Percentiles rank a stretch among this genome's conserved stretches.
Evolutionary conservation across 2,329 filamentous ascomycete species (phyloP).

Genomic region (Dactylellina leptospora): DNA sequence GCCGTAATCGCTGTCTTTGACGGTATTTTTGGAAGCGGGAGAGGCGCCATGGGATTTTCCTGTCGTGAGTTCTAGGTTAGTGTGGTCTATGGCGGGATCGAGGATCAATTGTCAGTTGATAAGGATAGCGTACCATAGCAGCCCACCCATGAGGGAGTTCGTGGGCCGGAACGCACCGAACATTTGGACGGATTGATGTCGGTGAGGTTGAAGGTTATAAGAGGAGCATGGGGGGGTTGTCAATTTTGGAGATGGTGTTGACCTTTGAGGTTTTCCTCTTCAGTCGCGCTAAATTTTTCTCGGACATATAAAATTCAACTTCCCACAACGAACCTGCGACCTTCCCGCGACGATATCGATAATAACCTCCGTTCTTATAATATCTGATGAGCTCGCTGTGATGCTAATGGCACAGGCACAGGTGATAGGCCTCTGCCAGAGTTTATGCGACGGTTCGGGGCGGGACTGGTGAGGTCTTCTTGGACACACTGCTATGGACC

Average conservation of each 20-base stretch:
- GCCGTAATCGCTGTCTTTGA: constrained; percentile 81
- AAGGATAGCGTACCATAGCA: constrained; percentile 73
- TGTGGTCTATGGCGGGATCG: constrained; percentile 7
- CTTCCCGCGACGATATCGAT: neutral
- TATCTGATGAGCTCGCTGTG: constrained; percentile 32
- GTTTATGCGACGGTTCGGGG: constrained; percentile 50
- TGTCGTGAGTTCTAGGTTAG: constrained; percentile 55
- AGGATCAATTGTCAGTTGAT: neutral
- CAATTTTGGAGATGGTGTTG: constrained; percentile 37
- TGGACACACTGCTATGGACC: constrained; percentile 28
- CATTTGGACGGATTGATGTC: constrained; percentile 66
- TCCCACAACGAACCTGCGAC: constrained; percentile 10
- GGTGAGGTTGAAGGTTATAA: constrained; percentile 26
- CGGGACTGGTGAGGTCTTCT: constrained; percentile 51
- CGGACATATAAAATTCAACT: constrained; percentile 32
- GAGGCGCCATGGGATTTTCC: constrained; percentile 97
- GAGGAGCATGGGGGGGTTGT: constrained; percentile 14
- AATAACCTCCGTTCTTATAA: neutral
- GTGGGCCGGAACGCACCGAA: constrained; percentile 84
- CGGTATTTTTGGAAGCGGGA: constrained; percentile 89
- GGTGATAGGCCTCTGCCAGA: constrained; percentile 34
- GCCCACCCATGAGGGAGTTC: constrained; percentile 77
- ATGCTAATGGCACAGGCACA: constrained; percentile 42
- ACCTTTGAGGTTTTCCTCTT: neutral
- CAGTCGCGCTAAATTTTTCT: constrained; percentile 39